Percentiles rank a stretch among this genome's conserved stretches.
phyloP scores from a whole-genome alignment of 2,329 filamentous ascomycete species.

The Alternaria arborescens region DNA sequence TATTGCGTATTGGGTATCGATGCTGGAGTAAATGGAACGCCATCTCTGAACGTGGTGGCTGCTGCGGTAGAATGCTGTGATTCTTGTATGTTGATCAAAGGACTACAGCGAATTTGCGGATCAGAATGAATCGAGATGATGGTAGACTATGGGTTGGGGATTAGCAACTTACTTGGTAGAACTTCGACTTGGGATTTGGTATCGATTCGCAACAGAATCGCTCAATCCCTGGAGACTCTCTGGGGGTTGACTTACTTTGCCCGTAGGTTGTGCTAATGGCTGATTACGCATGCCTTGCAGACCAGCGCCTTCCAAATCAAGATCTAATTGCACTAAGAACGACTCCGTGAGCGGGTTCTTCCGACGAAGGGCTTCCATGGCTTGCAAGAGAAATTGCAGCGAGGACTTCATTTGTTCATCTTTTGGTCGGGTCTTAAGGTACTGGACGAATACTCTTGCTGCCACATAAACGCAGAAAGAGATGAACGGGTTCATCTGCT shows the following conservation, averaged over 20 bases:
- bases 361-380: constrained; percentile 87
- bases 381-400: constrained; percentile 86
- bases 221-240: constrained; percentile 12
- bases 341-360: constrained; percentile 93
- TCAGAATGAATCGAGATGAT: constrained; percentile 38
- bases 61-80: constrained; percentile 36
- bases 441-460: constrained; percentile 93
- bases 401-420: constrained; percentile 81
- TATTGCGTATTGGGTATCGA: constrained; percentile 19
- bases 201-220: constrained; percentile 10
- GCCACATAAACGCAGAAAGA: constrained; percentile 97
- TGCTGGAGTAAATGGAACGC: not conserved
- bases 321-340: constrained; percentile 90
- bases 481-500: constrained; percentile 91
- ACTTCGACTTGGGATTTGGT: not conserved
- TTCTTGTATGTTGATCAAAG: constrained; percentile 48
- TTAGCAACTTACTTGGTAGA: constrained; percentile 25
- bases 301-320: constrained; percentile 82
- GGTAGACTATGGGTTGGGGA: constrained; percentile 17
- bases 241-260: constrained; percentile 14
- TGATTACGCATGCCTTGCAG: constrained; percentile 58
- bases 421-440: constrained; percentile 90
- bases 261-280: constrained; percentile 51
- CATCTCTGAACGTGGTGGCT: constrained; percentile 41
- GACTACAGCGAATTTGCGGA: constrained; percentile 36